Conservation (phyloP, 257 asterid genomes). For the Eucommia ulmoides region DNA sequence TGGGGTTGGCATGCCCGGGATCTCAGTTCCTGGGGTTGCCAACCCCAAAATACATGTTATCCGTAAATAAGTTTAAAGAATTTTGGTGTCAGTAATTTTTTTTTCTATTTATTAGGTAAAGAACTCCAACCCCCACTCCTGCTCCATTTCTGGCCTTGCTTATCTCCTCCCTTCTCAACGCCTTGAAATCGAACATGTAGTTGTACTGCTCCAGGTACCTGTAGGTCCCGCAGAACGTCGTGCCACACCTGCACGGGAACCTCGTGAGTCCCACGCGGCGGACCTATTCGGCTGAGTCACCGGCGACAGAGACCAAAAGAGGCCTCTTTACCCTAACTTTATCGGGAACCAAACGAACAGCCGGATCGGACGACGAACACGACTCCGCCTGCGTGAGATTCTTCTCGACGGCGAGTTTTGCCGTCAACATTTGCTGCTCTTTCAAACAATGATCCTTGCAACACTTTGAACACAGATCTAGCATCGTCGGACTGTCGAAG, state of each 20-base stretch:
- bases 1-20: no score
- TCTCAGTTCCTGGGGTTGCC: no score
- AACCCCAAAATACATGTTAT: no score
- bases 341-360: constrained; percentile 6
- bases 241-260: constrained; percentile 51
- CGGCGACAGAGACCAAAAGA: constrained; percentile 12
- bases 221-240: constrained; percentile 36
- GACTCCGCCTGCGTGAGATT: neutral
- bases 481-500: constrained; percentile 73
- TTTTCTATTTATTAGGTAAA: no score
- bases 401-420: neutral
- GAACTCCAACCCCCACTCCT: no score
- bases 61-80: no score
- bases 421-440: constrained; percentile 1
- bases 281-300: constrained; percentile 44
- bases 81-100: no score
- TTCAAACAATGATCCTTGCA: constrained; percentile 35
- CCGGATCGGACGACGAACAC: constrained; percentile 6
- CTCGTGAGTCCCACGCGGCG: constrained; percentile 63
- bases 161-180: constrained; percentile 25
- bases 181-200: constrained; percentile 34
- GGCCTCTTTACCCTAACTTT: constrained; percentile 2
- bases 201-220: constrained; percentile 37
- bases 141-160: no score
- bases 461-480: constrained; percentile 70